phyloP scores from a whole-genome alignment of 2,329 filamentous ascomycete species.

The Aspergillus sp. region DNA sequence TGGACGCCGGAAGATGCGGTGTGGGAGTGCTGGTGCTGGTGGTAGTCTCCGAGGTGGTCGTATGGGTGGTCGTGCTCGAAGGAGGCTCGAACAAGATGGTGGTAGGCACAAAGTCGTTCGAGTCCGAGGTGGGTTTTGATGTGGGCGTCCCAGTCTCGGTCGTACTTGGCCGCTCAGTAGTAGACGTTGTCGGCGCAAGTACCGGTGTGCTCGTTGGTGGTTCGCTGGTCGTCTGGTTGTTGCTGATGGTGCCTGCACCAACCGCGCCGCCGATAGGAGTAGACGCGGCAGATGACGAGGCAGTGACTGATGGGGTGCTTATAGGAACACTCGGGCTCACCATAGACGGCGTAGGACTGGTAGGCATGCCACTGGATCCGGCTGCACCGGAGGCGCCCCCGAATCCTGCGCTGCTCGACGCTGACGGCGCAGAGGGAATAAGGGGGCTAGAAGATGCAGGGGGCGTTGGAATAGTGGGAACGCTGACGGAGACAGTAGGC shows the following conservation, averaged over 20 bases:
- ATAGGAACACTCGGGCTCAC: slow-evolving; percentile 9
- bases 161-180: slow-evolving; percentile 5
- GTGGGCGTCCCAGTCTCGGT: slow-evolving; percentile 18
- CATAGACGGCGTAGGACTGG: slow-evolving; percentile 6
- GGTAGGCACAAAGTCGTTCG: slow-evolving; percentile 15
- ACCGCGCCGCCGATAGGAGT: slow-evolving; percentile 4
- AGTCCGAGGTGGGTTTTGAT: slow-evolving; percentile 34
- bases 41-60: slow-evolving; percentile 24
- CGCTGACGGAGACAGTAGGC: slow-evolving; percentile 19
- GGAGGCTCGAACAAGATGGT: slow-evolving; percentile 21
- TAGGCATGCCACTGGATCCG: slow-evolving; percentile 4
- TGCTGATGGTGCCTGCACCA: too few species aligned
- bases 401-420: too few species aligned
- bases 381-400: too few species aligned
- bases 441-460: slow-evolving; percentile 2
- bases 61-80: slow-evolving; percentile 12
- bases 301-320: slow-evolving; percentile 6
- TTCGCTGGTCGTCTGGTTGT: slow-evolving; percentile 7
- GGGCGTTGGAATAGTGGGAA: slow-evolving; percentile 13
- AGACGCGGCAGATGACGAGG: slow-evolving; percentile 1
- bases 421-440: slow-evolving; percentile 2
- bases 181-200: slow-evolving; percentile 7
- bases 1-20: slow-evolving; percentile 60
- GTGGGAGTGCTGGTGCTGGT: slow-evolving; percentile 42
- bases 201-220: slow-evolving; percentile 4